Base-by-base conservation (phyloP, 768 basidiomycete genomes). In the Termitomyces eurrhizus region DNA sequence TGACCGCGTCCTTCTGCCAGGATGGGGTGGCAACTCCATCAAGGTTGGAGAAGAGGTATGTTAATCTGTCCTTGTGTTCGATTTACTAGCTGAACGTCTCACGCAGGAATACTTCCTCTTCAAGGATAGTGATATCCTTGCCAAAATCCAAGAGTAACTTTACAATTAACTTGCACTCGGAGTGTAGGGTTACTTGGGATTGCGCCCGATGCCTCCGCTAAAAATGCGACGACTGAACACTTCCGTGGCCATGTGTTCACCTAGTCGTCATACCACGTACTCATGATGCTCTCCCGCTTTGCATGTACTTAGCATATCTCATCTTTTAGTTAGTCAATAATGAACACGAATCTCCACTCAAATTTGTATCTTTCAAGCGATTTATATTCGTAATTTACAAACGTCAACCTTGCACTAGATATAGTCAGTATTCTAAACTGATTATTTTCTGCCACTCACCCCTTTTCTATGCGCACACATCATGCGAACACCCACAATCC, bases 1-100 rank as follows among this genome's bases (percentile, higher is more conserved):
- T 42, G 97, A 98, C 78, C 83, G 91, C 11, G 95, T 98, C 16
- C 80, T 99, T 55, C 79, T 99, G 4, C 96, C 97, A 13, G 93
- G 92, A 6, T 99, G 96, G 92, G 97, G 97, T 56, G 97, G 97
- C 12, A 95, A 88, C 70, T 73, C 92, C 16, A 94, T 99, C 75
- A 99, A 99, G 78, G 85, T 98, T 52, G 95, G 95, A 44, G 97
- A 98, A 29, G 95, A 98, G 73, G 96, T 94, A 69, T 61, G 90
- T 82, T 12, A 44, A 42, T 13, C 13, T 44, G 3, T 7, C 24
- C 54, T 42, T 49, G 50, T 37, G 58, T 51, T 39, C 7, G 55
- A 18, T 45, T 9, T 5, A 56, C 35, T 24, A 29, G 36, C 36
- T 37, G 18, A 61, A 4, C 39, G 24, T 26, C 13, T 21, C 8